These are phyloP conservation scores for Yarrowia deformans DNA, from an alignment of 805 yeast species.

Conservation along the genomic window DNA sequence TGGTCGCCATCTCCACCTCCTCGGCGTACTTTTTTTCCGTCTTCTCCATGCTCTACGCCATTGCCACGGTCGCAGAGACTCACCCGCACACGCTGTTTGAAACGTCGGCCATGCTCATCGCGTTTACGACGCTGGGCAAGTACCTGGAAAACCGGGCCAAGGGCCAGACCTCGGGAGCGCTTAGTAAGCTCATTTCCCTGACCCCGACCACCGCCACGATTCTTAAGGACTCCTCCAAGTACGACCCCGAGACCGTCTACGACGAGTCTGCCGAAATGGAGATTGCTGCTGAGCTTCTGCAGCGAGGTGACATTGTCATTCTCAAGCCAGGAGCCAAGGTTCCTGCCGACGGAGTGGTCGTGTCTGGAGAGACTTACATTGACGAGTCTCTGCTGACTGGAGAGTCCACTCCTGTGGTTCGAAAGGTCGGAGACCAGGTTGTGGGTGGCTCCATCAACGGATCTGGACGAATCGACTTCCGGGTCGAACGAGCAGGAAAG, in stretches of 20 bases:
- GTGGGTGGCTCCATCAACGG: constrained; percentile 94
- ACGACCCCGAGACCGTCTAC: constrained; percentile 27
- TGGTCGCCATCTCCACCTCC: constrained; percentile 81
- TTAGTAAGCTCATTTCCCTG: constrained; percentile 78
- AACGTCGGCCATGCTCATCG: constrained; percentile 82
- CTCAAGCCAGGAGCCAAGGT: constrained; percentile 85
- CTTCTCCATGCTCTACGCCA: constrained; percentile 60
- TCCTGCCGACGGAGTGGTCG: constrained; percentile 89
- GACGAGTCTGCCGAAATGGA: constrained; percentile 34
- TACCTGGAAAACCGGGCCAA: constrained; percentile 91
- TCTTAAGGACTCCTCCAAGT: constrained; percentile 44
- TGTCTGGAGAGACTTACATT: constrained; percentile 79
- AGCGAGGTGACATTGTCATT: constrained; percentile 75
- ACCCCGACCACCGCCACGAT: constrained; percentile 81
- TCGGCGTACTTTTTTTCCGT: constrained; percentile 80
- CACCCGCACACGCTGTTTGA: constrained; percentile 80
- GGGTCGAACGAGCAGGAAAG: constrained; percentile 75
- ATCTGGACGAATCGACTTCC: constrained; percentile 70
- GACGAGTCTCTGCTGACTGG: constrained; percentile 94
- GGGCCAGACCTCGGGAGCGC: constrained; percentile 89
- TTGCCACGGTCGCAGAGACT: constrained; percentile 43
- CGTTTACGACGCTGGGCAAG: constrained; percentile 88
- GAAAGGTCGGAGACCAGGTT: constrained; percentile 65
- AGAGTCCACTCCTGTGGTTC: constrained; percentile 79
- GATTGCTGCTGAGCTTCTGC: constrained; percentile 79